These are phyloP conservation scores for Metschnikowia reukaufii DNA, from an alignment of 805 yeast species.

Conservation along the genomic window DNA sequence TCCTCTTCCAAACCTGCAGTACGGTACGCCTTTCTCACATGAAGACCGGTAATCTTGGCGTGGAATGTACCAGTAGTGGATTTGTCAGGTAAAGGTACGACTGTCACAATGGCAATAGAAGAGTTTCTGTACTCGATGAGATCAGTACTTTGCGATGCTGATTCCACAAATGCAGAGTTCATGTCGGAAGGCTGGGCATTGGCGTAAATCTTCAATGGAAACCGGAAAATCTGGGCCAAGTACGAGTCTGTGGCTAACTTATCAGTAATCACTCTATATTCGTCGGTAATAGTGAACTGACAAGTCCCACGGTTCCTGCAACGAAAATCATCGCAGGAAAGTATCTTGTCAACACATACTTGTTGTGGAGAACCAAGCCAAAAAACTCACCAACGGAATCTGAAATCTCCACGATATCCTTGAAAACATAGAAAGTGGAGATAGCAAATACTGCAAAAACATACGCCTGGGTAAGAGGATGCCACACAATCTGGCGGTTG, in stretches of 20 bases:
- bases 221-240: constrained; percentile 45
- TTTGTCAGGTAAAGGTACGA: constrained; percentile 40
- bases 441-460: constrained; percentile 12
- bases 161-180: constrained; percentile 28
- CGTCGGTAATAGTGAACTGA: constrained; percentile 45
- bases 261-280: constrained; percentile 41
- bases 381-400: constrained; percentile 33
- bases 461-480: constrained; percentile 38
- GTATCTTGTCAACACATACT: constrained; percentile 25
- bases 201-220: constrained; percentile 51
- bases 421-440: constrained; percentile 21
- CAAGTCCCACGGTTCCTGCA: constrained; percentile 40
- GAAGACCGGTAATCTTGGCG: constrained; percentile 56
- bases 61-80: constrained; percentile 42
- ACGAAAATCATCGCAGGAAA: constrained; percentile 41
- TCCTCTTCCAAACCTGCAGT: constrained; percentile 64
- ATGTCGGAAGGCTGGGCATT: constrained; percentile 23
- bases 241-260: constrained; percentile 26
- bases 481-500: constrained; percentile 47
- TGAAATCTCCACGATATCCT: constrained; percentile 33
- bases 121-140: constrained; percentile 63
- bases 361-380: constrained; percentile 22
- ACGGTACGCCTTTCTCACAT: constrained; percentile 67
- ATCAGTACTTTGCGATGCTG: constrained; percentile 48
- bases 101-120: constrained; percentile 65